Base-by-base conservation (phyloP, 148 eudicot genomes). In the Vaccinium myrtillus region DNA sequence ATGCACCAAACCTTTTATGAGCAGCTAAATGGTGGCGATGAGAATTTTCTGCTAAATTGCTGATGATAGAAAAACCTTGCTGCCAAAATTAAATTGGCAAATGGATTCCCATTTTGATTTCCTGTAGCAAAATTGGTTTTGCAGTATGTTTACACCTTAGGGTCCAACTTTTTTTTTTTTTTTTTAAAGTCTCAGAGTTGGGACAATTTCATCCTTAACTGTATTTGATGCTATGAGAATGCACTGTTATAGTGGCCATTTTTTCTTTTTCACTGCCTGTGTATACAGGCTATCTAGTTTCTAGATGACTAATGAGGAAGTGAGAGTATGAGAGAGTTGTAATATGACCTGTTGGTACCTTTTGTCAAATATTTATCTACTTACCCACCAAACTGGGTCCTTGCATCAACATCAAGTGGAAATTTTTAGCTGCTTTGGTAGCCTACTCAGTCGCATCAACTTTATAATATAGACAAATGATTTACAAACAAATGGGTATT, bases 371-470 rank as follows among this genome's bases (percentile, higher is more conserved):
- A 73, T 73, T 73, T 73, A 14, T 73, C 23, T 19, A 74, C 50
- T 74, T 74, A 2, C 77, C 48, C 77, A 74, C 51, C 51, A 74
- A 74, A 74, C 49, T 43, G 77, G 77, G 77, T 18, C 77, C 51
- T 74, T 36, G 16, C 23, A 74, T 43, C 50, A 74, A 6, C 51
- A 39, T 74, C 77, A 74, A 74, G 23, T 39, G 21, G 77, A 74
- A 18, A 39, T 18, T 74, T 2, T 74, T 74, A 39, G 51, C 77
- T 39, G 18, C 51, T 74, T 74, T 74, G 19, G 23, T 74, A 2
- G 50, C 18, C 23, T 18, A 74, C 75, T 70, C 8, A 30, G 75
- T 70, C 43, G 18, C 75, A 70, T 21, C 48, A 71, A 1, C 77
- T 18, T 39, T 15, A 74, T 43, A 39, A 74, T 39, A 43, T 74